A percentile compares a stretch with the other conserved stretches of the same genome.
phyloP scores from a whole-genome alignment of 331 rosid genomes.

The Ulmus americana region DNA sequence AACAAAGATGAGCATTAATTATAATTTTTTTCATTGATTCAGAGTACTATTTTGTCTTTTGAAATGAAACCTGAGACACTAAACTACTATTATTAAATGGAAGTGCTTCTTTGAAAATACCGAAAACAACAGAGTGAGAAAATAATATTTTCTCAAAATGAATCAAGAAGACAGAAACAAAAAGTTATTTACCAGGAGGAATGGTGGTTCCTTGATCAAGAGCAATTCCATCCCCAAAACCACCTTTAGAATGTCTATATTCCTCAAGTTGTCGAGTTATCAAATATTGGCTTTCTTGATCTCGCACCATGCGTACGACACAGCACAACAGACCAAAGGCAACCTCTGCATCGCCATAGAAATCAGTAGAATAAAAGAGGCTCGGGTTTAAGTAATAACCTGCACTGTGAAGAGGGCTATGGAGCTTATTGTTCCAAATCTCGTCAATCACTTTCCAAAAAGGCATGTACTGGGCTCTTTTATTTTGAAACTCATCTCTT shows the following conservation, averaged over 20 bases:
- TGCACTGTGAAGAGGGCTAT: slow-evolving; percentile 27
- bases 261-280: slow-evolving; percentile 21
- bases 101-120: no score
- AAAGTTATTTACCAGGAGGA: slow-evolving; percentile 16
- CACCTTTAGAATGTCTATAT: slow-evolving; percentile 14
- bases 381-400: slow-evolving; percentile 27
- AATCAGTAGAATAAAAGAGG: slow-evolving; percentile 22
- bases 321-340: slow-evolving; percentile 19
- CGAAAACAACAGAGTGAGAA: no score
- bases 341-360: slow-evolving; percentile 24
- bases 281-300: slow-evolving; percentile 6
- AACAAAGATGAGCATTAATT: no score
- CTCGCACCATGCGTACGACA: slow-evolving; percentile 15
- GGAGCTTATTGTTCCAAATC: slow-evolving; percentile 24
- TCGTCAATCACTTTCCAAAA: slow-evolving; percentile 20
- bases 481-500: slow-evolving; percentile 14
- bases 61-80: no score
- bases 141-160: no score
- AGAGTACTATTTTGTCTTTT: no score
- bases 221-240: slow-evolving; percentile 12
- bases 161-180: no score
- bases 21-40: no score
- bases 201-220: slow-evolving; percentile 2
- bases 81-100: no score
- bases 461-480: slow-evolving; percentile 21